Base-by-base conservation (phyloP, 495 filamentous ascomycete genomes). In the Neurospora sp. region DNA sequence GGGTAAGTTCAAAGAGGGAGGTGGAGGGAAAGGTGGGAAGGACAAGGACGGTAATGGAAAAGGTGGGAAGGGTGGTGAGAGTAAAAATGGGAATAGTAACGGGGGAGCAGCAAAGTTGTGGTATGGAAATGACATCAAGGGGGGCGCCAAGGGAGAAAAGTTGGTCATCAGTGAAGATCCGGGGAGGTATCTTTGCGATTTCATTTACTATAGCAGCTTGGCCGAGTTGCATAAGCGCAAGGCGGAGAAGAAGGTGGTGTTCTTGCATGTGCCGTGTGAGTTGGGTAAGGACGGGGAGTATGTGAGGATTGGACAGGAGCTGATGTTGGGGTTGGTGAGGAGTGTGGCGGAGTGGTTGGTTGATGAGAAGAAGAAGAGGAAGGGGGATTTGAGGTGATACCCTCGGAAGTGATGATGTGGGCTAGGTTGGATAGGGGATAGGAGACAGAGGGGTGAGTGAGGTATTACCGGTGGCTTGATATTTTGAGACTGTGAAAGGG, bases 121-220 rank as follows among this genome's bases (percentile, higher is more conserved):
- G 53, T 65, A 65, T 18, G 27, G 53, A 14, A 65, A 65, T 7
- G 53, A 65, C 14, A 65, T 65, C 53, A 65, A 65, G 7, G 27
- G 53, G 0, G 27, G 53, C 0, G 27, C 3, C 27, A 35, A 35
- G 53, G 53, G 53, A 7, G 53, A 65, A 8, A 65, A 65, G 53
- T 9, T 65, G 53, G 27, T 65, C 3, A 65, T 65, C 0, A 65
- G 53, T 6, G 88, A 90, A 59, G 91, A 96, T 77, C 91, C 93
- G 0, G 93, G 94, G 0, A 90, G 88, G 61, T 97, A 91, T 77
- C 83, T 95, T 18, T 97, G 94, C 79, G 94, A 95, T 76, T 97
- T 94, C 78, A 94, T 91, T 69, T 96, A 92, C 80, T 96, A 90
- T 82, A 90, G 90, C 7, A 92, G 88, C 74, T 76, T 97, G 78